Percentiles rank a stretch among this genome's conserved stretches.
phyloP scores from a whole-genome alignment of 352 stramenopile genomes.

The Phytopythium cucurbitacearum region DNA sequence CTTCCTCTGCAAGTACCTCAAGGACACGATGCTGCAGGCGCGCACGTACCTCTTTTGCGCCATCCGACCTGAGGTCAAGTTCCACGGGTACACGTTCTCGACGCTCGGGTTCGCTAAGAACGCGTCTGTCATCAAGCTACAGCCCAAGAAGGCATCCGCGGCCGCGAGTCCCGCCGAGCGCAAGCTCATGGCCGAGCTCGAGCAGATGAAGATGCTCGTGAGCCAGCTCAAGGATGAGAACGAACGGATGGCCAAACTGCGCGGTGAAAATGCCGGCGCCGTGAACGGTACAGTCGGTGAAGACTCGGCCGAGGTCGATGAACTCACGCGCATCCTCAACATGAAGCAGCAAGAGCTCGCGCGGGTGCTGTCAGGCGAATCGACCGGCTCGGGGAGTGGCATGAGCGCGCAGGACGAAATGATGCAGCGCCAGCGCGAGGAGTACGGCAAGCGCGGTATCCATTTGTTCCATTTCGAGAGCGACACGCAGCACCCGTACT shows the following conservation, averaged over 20 bases:
- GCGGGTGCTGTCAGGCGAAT: slow-evolving; percentile 40
- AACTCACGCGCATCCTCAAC: slow-evolving; percentile 61
- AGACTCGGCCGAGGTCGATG: slow-evolving; percentile 33
- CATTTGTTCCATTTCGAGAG: slow-evolving; percentile 87
- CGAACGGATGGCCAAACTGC: slow-evolving; percentile 63
- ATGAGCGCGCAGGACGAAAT: slow-evolving; percentile 76
- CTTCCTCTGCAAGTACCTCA: slow-evolving; percentile 95
- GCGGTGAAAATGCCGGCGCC: slow-evolving; percentile 10
- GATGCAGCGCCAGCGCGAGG: slow-evolving; percentile 84
- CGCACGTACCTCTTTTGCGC: slow-evolving; percentile 93
- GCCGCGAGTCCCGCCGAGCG: slow-evolving; percentile 88
- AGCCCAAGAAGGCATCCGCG: slow-evolving; percentile 92
- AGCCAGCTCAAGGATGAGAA: slow-evolving; percentile 81
- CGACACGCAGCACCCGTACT: slow-evolving; percentile 79
- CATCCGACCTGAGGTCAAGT: slow-evolving; percentile 92
- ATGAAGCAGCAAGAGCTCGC: slow-evolving; percentile 72
- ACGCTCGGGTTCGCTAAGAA: slow-evolving; percentile 95
- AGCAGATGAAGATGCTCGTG: slow-evolving; percentile 91
- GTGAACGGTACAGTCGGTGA: slow-evolving; percentile 19
- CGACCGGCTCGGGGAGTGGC: slow-evolving; percentile 14
- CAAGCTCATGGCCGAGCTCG: slow-evolving; percentile 93
- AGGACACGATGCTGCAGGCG: slow-evolving; percentile 94
- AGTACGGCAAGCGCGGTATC: slow-evolving; percentile 91
- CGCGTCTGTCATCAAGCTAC: slow-evolving; percentile 92
- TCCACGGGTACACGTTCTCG: slow-evolving; percentile 91